A percentile compares a stretch with the other conserved stretches of the same genome.
These are phyloP conservation scores for Chernovozyma aurita DNA, from an alignment of 1,139 yeast species.

Conservation along the genomic window DNA sequence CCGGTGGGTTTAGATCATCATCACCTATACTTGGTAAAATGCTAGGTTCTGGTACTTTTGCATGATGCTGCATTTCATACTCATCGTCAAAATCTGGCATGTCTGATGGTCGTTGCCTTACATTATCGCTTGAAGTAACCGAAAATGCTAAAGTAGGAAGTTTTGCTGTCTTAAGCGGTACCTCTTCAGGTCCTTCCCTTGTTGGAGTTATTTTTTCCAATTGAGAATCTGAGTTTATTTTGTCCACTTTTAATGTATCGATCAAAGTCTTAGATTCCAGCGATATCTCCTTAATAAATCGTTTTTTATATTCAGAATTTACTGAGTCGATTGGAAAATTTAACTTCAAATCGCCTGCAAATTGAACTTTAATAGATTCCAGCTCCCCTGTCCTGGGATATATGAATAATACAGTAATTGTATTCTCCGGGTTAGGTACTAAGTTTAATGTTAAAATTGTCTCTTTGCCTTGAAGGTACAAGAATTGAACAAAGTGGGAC, in stretches of 20 bases:
- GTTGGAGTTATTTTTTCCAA: neutral
- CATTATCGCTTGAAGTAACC: neutral
- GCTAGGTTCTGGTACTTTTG: constrained; percentile 5
- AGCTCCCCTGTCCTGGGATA: neutral
- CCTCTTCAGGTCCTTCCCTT: constrained; percentile 6
- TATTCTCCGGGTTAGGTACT: neutral
- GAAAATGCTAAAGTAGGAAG: constrained; percentile 2
- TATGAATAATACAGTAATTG: constrained; percentile 2
- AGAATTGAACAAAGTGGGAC: constrained; percentile 4
- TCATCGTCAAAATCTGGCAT: constrained; percentile 61
- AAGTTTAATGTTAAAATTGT: constrained; percentile 3
- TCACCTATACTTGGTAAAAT: constrained; percentile 41
- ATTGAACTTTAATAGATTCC: constrained; percentile 1
- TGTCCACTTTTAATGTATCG: neutral
- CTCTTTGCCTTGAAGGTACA: constrained; percentile 4
- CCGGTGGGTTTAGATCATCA: constrained; percentile 50
- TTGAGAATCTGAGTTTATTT: neutral
- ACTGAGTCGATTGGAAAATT: constrained; percentile 2
- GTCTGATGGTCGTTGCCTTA: constrained; percentile 19
- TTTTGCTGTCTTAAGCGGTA: neutral
- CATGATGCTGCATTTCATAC: constrained; percentile 31
- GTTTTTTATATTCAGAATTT: neutral
- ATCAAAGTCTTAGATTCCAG: neutral
- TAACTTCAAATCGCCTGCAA: constrained; percentile 1
- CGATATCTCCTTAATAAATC: constrained; percentile 1